Conservation (phyloP, 805 yeast species). For the Nakazawaea ambrosiae region DNA sequence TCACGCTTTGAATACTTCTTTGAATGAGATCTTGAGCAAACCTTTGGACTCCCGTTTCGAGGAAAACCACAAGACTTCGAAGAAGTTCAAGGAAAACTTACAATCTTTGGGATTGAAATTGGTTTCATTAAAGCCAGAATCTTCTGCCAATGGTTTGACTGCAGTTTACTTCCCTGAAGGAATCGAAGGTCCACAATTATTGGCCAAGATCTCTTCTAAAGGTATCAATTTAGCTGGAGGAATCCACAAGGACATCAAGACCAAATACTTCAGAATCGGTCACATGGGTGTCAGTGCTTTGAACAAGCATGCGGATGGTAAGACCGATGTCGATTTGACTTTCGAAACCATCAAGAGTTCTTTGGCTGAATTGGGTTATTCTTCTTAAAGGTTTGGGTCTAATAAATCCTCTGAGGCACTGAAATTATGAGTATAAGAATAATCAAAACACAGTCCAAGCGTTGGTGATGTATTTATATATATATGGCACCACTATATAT, state of each 20-base stretch:
- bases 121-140: constrained; percentile 50
- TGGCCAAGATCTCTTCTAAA: constrained; percentile 48
- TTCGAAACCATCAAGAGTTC: constrained; percentile 38
- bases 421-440: not conserved
- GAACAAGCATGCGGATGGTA: constrained; percentile 29
- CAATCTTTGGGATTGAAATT: constrained; percentile 58
- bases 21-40: constrained; percentile 56
- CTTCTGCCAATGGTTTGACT: constrained; percentile 83
- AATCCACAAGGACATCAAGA: constrained; percentile 70
- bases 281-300: constrained; percentile 88
- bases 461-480: no score
- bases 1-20: constrained; percentile 71
- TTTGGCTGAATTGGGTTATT: constrained; percentile 31
- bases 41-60: constrained; percentile 55
- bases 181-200: constrained; percentile 59
- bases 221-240: constrained; percentile 87
- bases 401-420: constrained; percentile 1
- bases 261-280: constrained; percentile 87
- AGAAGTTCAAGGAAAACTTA: constrained; percentile 54
- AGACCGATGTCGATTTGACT: constrained; percentile 47
- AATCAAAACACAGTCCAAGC: no score
- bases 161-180: constrained; percentile 80
- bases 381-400: constrained; percentile 20
- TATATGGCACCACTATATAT: no score
- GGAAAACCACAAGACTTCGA: constrained; percentile 56